Evolutionary conservation across 1,284 basidiomycete species (phyloP), one percentile per base, ranked within the genome.

Genomic region (Leucoagaricus sp.): DNA sequence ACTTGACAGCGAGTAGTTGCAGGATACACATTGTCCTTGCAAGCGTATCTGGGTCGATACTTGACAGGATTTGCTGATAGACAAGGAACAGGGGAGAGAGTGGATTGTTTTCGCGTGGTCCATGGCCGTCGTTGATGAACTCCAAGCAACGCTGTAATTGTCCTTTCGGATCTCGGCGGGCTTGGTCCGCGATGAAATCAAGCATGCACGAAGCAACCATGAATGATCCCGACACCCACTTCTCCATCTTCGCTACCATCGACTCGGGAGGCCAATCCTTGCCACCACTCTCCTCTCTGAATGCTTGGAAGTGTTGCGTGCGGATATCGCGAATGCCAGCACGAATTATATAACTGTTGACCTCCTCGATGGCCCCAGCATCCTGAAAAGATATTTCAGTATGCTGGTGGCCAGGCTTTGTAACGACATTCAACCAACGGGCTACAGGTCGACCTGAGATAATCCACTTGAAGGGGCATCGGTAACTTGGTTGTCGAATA

Each of bases 21-120:
- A 52, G 40, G 12, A 52, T 19, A 8, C 25, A 25, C 15, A 29
- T 51, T 4, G 49, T 31, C n/a, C 4, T 42, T 13, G 49, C 19
- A 29, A 51, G 49, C 19, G 10, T 29, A 4, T 42, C 25, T 12
- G 17, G 49, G 13, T 41, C 38, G 15, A 42, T 19, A 28, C 42
- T 28, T 26, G 49, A 51, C n/a, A 51, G 38, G 26, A 51, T 41
- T 4, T 9, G 49, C 10, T 42, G 49, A 19, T 51, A 51, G 38
- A 51, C 19, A 17, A 31, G 38, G 26, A 31, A 12, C 10, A 51
- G 49, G 17, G 38, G 9, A 29, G 38, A 41, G n/a, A 51, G 1
- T 8, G 49, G 49, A 31, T 52, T 52, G 5, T 15, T 23, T 41
- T 10, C 17, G 10, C 49, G 15, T 9, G 8, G 7, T 1, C 10